Evolutionary conservation across 306 rosid species (phyloP).

Genomic region (cucumber (Cucumis sativus)): Cucumber_9930_V3 NC_026659.2:825001-825500

Average conservation of each 20-base stretch:
- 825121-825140: too few relatives aligned
- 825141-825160: not conserved
- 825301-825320: conserved; percentile 28
- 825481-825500: too few relatives aligned
- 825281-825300: conserved; percentile 13
- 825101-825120: too few relatives aligned
- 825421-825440: conserved; percentile 21
- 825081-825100: too few relatives aligned
- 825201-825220: too few relatives aligned
- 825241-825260: not conserved
- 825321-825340: conserved; percentile 35
- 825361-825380: conserved; percentile 11
- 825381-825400: conserved; percentile 30
- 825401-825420: conserved; percentile 25
- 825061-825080: too few relatives aligned
- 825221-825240: not conserved
- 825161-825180: not conserved
- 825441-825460: conserved; percentile 20
- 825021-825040: too few relatives aligned
- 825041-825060: too few relatives aligned
- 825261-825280: conserved; percentile 17
- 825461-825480: conserved; percentile 37
- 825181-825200: too few relatives aligned
- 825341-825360: conserved; percentile 16
- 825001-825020: too few relatives aligned